A percentile compares a stretch with the other conserved stretches of the same genome.
Evolutionary conservation across 805 yeast species (phyloP).

Genomic region (Diddensiella transvaalensis): DNA sequence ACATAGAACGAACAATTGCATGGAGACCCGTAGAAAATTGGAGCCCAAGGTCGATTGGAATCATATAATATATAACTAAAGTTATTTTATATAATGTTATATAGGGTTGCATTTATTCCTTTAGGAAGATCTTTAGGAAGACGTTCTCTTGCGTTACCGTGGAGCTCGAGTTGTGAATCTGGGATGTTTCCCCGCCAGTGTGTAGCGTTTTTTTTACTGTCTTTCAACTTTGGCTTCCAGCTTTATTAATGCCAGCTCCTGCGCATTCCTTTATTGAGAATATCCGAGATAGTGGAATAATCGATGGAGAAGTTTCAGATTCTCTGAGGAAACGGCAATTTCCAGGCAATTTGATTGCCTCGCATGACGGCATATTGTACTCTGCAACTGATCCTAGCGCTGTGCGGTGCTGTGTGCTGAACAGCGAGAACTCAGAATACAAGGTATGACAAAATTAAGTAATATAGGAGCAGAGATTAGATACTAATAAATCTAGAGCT

Average conservation of each 20-base stretch:
- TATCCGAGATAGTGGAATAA: not conserved
- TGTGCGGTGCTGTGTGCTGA: not conserved
- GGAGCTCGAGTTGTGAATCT: no score
- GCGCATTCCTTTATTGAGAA: not conserved
- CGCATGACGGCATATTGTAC: not conserved
- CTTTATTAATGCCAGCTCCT: not conserved
- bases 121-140: no score
- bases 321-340: not conserved
- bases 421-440: not conserved
- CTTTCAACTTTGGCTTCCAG: no score
- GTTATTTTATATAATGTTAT: no score
- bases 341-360: not conserved
- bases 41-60: constrained; percentile 23
- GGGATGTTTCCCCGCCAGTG: no score
- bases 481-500: constrained; percentile 19
- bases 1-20: no score
- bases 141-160: no score
- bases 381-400: not conserved
- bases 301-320: not conserved
- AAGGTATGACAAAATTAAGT: not conserved
- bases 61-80: no score
- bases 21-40: constrained; percentile 19
- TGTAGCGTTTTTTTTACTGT: no score
- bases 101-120: no score
- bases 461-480: no score